Conservation (phyloP, 345 rosid genomes). For the Salix viminalis region DNA sequence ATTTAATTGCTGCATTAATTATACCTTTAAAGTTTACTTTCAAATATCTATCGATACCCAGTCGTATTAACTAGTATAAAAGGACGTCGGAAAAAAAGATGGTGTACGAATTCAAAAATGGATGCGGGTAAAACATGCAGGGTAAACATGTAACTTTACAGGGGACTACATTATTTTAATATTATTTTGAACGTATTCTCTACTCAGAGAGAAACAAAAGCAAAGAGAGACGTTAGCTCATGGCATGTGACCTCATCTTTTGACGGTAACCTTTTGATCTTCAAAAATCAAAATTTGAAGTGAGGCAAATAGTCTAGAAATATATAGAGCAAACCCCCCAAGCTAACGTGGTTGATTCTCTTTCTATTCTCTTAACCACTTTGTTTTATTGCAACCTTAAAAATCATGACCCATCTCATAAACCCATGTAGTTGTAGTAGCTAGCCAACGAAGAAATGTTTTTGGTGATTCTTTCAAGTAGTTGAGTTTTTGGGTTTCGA, state of each 20-base stretch:
- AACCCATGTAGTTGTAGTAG: background rate
- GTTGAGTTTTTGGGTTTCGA: conserved; percentile 2
- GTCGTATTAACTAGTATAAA: background rate
- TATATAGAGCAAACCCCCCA: background rate
- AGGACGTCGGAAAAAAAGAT: background rate
- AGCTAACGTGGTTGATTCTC: background rate
- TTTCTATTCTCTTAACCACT: background rate
- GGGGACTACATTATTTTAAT: conserved; percentile 14
- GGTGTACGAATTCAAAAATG: background rate
- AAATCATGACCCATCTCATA: conserved; percentile 9
- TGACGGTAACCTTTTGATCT: conserved; percentile 24
- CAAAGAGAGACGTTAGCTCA: conserved; percentile 48
- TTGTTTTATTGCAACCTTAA: background rate
- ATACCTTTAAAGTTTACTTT: background rate
- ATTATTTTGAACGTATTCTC: conserved; percentile 43
- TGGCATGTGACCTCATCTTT: conserved; percentile 26
- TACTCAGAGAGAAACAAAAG: conserved; percentile 6
- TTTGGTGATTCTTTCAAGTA: conserved; percentile 4
- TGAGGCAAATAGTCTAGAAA: conserved; percentile 11
- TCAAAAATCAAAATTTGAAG: conserved; percentile 38
- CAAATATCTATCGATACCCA: background rate
- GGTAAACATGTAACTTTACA: conserved; percentile 6
- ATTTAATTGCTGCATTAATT: no score
- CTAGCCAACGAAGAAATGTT: background rate
- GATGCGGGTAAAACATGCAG: background rate